Conservation (phyloP, 768 basidiomycete species). For the Kwoniella shandongensis region DNA sequence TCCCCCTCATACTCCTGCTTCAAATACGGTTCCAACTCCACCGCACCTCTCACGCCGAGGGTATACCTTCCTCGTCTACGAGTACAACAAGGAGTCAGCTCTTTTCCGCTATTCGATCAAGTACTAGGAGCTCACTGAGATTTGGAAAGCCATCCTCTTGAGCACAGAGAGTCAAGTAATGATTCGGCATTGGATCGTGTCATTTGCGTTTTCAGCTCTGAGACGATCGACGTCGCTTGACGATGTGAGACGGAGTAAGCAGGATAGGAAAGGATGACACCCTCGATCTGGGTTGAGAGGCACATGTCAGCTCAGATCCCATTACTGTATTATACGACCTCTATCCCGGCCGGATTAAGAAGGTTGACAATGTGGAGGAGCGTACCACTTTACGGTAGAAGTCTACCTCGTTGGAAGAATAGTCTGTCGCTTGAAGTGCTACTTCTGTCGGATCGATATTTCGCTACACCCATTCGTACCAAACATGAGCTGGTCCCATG, state of each 20-base stretch:
- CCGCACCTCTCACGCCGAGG: conserved; percentile 33
- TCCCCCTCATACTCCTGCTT: conserved; percentile 35
- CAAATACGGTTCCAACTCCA: conserved; percentile 45
- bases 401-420: conserved; percentile 40
- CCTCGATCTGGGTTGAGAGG: conserved; percentile 28
- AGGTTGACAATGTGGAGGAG: too few species aligned
- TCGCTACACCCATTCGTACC: conserved; percentile 22
- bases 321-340: too few species aligned
- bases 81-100: conserved; percentile 1
- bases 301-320: not conserved
- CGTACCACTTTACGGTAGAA: conserved; percentile 45
- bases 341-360: not conserved
- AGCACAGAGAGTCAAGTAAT: conserved; percentile 39
- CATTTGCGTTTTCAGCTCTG: conserved; percentile 24
- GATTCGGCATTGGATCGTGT: conserved; percentile 34
- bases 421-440: conserved; percentile 35
- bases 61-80: conserved; percentile 43
- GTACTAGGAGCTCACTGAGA: conserved; percentile 37
- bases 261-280: conserved; percentile 48
- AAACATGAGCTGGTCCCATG: not conserved
- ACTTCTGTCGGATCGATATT: conserved; percentile 40
- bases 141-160: conserved; percentile 45
- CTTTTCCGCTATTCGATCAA: too few species aligned
- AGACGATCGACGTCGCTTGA: conserved; percentile 29
- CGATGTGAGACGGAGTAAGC: conserved; percentile 46